phyloP scores from a whole-genome alignment of 1,284 basidiomycete species.

The Caloboletus firmus region DNA sequence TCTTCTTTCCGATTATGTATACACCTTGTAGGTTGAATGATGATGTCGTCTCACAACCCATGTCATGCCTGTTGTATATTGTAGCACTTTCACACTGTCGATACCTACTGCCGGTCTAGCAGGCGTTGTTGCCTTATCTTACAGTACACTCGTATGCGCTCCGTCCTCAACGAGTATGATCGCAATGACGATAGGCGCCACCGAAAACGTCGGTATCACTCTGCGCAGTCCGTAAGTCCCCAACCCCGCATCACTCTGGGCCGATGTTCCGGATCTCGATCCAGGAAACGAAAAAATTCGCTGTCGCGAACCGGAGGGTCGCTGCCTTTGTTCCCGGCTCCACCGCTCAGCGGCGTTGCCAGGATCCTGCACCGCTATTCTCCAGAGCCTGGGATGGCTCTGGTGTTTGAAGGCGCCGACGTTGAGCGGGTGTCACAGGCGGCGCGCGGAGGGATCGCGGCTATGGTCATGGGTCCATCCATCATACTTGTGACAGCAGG shows the following conservation, averaged over 20 bases:
- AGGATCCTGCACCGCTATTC: slow-evolving; percentile 27
- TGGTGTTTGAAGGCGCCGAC: slow-evolving; percentile 11
- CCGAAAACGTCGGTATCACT: slow-evolving; percentile 7
- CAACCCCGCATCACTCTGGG: slow-evolving; percentile 28
- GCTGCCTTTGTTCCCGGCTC: slow-evolving; percentile 23
- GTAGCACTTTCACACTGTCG: slow-evolving; percentile 31
- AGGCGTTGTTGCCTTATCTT: slow-evolving; percentile 26
- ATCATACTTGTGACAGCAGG: not conserved
- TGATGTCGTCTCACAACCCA: slow-evolving; percentile 22
- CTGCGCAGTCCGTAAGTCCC: slow-evolving; percentile 11
- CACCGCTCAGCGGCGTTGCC: slow-evolving; percentile 33
- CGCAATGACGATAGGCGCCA: slow-evolving; percentile 5
- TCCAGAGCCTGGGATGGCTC: slow-evolving; percentile 8
- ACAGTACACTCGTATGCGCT: not conserved
- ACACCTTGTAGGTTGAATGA: slow-evolving; percentile 34
- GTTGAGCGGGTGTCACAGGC: slow-evolving; percentile 9
- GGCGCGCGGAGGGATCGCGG: slow-evolving; percentile 32
- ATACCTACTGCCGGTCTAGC: slow-evolving; percentile 32
- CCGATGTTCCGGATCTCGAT: slow-evolving; percentile 34
- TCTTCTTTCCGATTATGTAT: slow-evolving; percentile 21
- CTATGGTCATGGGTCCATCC: slow-evolving; percentile 5
- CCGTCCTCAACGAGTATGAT: slow-evolving; percentile 1
- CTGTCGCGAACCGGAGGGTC: slow-evolving; percentile 32
- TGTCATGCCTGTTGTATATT: slow-evolving; percentile 31
- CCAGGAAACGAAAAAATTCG: slow-evolving; percentile 23